phyloP scores from a whole-genome alignment of 306 rosid species.

The Fragaria ananassa region DNA sequence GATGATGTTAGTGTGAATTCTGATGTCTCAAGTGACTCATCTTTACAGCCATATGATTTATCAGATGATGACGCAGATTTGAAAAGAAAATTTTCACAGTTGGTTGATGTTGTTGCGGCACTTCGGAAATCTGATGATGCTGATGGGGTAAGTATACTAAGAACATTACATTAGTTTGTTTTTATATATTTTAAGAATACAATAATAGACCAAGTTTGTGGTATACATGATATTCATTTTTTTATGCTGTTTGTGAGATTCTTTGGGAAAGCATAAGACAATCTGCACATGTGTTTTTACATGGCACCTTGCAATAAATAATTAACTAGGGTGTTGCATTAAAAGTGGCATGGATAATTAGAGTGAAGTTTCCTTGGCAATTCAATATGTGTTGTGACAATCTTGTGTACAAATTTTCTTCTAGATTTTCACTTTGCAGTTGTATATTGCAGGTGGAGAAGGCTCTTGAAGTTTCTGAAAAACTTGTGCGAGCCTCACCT shows the following conservation, averaged over 20 bases:
- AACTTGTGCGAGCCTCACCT: conserved; percentile 83
- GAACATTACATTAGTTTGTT: conserved; percentile 19
- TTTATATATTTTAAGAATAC: neutral
- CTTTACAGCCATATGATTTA: conserved; percentile 87
- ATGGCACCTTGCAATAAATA: neutral
- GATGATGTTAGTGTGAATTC: conserved; percentile 75
- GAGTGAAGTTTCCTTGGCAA: conserved; percentile 8
- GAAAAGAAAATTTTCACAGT: conserved; percentile 67
- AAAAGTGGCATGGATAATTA: conserved; percentile 17
- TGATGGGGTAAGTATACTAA: conserved; percentile 74
- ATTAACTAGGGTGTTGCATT: conserved; percentile 3
- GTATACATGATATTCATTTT: conserved; percentile 21
- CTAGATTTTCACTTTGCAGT: conserved; percentile 16
- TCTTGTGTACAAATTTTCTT: neutral
- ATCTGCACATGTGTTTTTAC: neutral
- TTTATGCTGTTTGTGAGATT: conserved; percentile 26
- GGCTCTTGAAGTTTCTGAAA: conserved; percentile 85
- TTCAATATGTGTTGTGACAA: conserved; percentile 3
- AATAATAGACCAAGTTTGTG: conserved; percentile 11
- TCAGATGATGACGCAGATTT: conserved; percentile 85
- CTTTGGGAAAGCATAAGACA: neutral
- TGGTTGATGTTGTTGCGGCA: conserved; percentile 78
- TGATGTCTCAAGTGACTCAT: conserved; percentile 64
- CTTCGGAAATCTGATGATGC: conserved; percentile 86
- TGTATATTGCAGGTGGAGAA: conserved; percentile 61